Base-by-base conservation (phyloP, 2,329 filamentous ascomycete species). In the Aspergillus sp. region DNA sequence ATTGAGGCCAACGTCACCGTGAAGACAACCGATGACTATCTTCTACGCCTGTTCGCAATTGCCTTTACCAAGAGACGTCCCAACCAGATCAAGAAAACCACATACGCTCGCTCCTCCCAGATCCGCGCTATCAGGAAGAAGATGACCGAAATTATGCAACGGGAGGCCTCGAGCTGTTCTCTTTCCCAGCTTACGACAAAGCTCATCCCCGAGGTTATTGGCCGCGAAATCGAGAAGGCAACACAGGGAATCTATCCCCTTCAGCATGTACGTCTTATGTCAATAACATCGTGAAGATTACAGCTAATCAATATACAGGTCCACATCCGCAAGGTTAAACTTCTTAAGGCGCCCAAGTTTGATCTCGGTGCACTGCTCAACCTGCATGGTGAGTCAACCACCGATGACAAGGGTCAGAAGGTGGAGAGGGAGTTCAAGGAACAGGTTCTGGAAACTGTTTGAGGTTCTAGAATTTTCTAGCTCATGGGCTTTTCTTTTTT, bases 31-130 rank as follows among this genome's bases (percentile, higher is more conserved):
- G 95, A 99, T 79, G 95, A 99, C 83, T 98, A 99, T 86, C 93
- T 98, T 79, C 87, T 99, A 82, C 91, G 95, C 75, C 89, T 99
- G 72, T 99, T 99, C 85, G 91, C 91, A 79, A 99, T 99, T 72
- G 95, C 91, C 73, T 99, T 99, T 87, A 99, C 95, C 82, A 98
- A 98, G 90, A 87, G 92, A 81, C 90, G 95, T 77, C 92, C 91
- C 73, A 99, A 98, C 87, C 95, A 99, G 87, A 93, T 99, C 86
- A 96, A 96, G 90, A 99, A 98, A 90, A 99, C 95, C 75, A 99
- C 95, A 78, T 99, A 99, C 78, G 95, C 95, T 71, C 89, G 89
- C 68, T 92, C 91, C 67, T 98, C 95, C 67, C 95, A 99, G 84
- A 98, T 98, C 81, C 90, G 93, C 70, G 89, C 90, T 71, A 99